A percentile compares a stretch with the other conserved stretches of the same genome.
Conservation (phyloP, 768 basidiomycete genomes). For the Tricholoma matsutake region DNA sequence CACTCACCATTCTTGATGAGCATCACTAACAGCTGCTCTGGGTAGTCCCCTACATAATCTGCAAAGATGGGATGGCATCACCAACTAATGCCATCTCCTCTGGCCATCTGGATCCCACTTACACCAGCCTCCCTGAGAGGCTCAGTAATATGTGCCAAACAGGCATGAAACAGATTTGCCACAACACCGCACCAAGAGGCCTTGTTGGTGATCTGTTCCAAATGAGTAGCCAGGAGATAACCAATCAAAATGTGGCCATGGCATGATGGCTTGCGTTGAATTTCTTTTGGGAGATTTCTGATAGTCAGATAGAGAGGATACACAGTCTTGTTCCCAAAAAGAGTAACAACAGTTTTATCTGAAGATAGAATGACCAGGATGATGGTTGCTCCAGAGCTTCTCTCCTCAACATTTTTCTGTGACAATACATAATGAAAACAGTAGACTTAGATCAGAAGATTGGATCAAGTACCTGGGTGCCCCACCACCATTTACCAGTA, state of each 20-base stretch:
- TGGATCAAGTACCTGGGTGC: conserved; percentile 35
- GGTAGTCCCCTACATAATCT: conserved; percentile 37
- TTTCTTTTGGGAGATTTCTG: conserved; percentile 40
- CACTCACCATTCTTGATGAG: conserved; percentile 25
- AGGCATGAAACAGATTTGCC: conserved; percentile 36
- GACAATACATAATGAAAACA: no score
- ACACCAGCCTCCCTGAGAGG: conserved; percentile 26
- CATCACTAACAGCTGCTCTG: conserved; percentile 33
- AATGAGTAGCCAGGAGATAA: conserved; percentile 37
- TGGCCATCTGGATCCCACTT: conserved; percentile 21
- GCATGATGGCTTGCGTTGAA: conserved; percentile 35
- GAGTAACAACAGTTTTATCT: conserved; percentile 43
- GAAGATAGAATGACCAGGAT: conserved; percentile 43
- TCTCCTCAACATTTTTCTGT: conserved; percentile 17
- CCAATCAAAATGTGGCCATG: conserved; percentile 34
- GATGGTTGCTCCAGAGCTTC: conserved; percentile 26
- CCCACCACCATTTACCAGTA: conserved; percentile 53
- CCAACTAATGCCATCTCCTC: conserved; percentile 33
- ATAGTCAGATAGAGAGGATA: conserved; percentile 49
- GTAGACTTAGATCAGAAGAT: not conserved
- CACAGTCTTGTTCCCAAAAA: conserved; percentile 37
- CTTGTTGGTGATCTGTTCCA: conserved; percentile 29
- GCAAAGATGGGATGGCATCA: conserved; percentile 39
- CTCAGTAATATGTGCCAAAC: conserved; percentile 24
- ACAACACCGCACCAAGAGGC: conserved; percentile 22